Evolutionary conservation across 106 monocot species (phyloP), one percentile per base, ranked within the genome.

Genomic region (Dendrobium huoshanense): DNA sequence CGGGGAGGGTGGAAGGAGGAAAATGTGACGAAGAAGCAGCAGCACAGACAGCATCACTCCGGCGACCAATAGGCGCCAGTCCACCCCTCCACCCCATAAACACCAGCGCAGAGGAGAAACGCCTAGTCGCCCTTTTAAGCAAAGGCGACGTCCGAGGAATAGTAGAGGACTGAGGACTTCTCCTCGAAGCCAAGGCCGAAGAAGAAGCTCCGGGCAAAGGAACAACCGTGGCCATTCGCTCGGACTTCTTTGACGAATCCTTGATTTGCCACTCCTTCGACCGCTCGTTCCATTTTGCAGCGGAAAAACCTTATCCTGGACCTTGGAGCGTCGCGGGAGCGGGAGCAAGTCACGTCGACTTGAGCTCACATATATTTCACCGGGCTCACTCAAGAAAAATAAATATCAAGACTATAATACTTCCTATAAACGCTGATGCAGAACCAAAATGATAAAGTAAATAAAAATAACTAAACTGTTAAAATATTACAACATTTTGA

Each of bases 1-100:
- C 82, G 27, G 96, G 96, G 17, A 90, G 76, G 56, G 83, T 22
- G 7, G 80, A 5, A 59, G 88, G 40, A 61, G 79, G 25, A 61
- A 83, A 55, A 55, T 76, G 31, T 22, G 80, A 76, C 0, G 86
- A 80, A 31, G 85, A 55, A 41, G 80, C 42, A 16, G 86, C 81
- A 61, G 78, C 72, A 61, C 56, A 84, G 31, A 82, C 77, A 18
- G 33, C 74, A 6, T 44, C 20, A 19, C 44, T 74, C 74, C 74
- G 43, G 43, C 19, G 43, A 24, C 43, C 7, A 17, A 41, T 11
- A 41, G 42, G 20, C 3, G 20, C 11, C 74, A 7, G 4, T 72
- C 15, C 72, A 3, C 37, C 15, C 9, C 29, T 18, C 43, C 20
- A 7, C 1, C 42, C 41, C 5, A 10, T 43, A 15, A 74, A 41